Percentiles rank a stretch among this genome's conserved stretches.
Evolutionary conservation across 2,329 filamentous ascomycete genomes (phyloP).

Genomic region (Elsinoe australis): DNA sequence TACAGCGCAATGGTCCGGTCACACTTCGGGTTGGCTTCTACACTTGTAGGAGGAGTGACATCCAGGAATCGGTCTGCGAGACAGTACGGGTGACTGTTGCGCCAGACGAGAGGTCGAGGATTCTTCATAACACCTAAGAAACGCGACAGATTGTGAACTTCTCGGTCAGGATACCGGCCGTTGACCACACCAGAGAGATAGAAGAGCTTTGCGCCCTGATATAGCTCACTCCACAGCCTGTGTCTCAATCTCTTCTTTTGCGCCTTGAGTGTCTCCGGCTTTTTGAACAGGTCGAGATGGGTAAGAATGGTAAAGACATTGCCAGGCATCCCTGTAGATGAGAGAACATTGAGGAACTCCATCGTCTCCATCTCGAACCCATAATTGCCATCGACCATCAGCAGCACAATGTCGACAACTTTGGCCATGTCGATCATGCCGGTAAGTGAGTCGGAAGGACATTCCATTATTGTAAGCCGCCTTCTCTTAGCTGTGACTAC

Average conservation of each 20-base stretch:
- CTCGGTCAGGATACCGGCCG: conserved; percentile 89
- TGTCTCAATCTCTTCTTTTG: conserved; percentile 96
- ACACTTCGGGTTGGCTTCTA: conserved; percentile 82
- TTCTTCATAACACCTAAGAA: conserved; percentile 99
- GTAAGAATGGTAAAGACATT: conserved; percentile 97
- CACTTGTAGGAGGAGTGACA: conserved; percentile 83
- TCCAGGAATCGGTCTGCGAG: conserved; percentile 92
- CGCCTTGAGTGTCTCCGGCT: conserved; percentile 81
- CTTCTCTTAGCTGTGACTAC: conserved; percentile 95
- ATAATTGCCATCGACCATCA: conserved; percentile 98
- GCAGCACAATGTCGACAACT: conserved; percentile 89
- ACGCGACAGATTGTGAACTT: conserved; percentile 88
- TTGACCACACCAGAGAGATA: conserved; percentile 96
- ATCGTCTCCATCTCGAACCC: conserved; percentile 99
- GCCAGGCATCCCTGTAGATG: conserved; percentile 93
- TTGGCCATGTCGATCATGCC: conserved; percentile 97
- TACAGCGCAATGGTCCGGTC: conserved; percentile 87
- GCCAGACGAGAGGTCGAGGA: conserved; percentile 88
- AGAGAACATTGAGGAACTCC: conserved; percentile 93
- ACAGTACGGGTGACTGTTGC: conserved; percentile 91
- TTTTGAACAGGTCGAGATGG: conserved; percentile 90
- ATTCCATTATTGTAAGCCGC: conserved; percentile 91
- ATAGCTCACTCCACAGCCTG: conserved; percentile 91
- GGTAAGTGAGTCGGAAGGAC: conserved; percentile 84
- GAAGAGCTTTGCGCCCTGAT: conserved; percentile 94